These are phyloP conservation scores for Xanthoconium separans DNA, from an alignment of 1,284 basidiomycete species.

Conservation along the genomic window DNA sequence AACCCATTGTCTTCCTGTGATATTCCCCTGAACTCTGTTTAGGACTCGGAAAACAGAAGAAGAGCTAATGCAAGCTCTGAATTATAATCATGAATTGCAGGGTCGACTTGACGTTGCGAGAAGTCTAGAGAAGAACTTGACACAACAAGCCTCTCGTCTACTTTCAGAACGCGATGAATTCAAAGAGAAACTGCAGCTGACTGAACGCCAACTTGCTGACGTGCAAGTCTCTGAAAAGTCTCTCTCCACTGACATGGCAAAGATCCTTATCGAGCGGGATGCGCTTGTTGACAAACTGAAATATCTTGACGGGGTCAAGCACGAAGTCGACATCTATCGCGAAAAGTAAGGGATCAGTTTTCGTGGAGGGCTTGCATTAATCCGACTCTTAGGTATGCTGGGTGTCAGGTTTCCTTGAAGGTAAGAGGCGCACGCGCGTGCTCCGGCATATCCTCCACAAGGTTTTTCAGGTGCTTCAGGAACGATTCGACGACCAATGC, in stretches of 20 bases:
- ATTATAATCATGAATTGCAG: constrained; percentile 27
- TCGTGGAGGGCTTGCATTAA: background rate
- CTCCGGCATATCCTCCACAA: background rate
- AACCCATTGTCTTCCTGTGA: background rate
- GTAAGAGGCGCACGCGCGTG: constrained; percentile 13
- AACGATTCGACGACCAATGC: constrained; percentile 58
- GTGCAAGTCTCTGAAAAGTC: constrained; percentile 16
- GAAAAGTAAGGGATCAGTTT: constrained; percentile 22
- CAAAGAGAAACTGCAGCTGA: constrained; percentile 13
- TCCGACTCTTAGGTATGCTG: constrained; percentile 16
- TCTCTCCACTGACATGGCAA: constrained; percentile 19
- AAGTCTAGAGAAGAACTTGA: constrained; percentile 25
- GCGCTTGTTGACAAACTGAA: constrained; percentile 24
- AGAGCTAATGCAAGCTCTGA: constrained; percentile 16
- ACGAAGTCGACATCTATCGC: constrained; percentile 22
- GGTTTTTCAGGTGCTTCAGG: constrained; percentile 46
- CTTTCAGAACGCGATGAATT: constrained; percentile 28
- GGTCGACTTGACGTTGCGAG: constrained; percentile 30
- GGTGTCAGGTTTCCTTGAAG: constrained; percentile 35
- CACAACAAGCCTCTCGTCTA: constrained; percentile 27
- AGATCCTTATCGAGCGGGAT: constrained; percentile 20
- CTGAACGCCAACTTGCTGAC: constrained; percentile 21
- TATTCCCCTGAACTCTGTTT: constrained; percentile 12
- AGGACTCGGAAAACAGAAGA: constrained; percentile 26
- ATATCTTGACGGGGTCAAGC: constrained; percentile 17